phyloP scores from a whole-genome alignment of 352 stramenopile genomes.

The Globisporangium echinulatum region DNA sequence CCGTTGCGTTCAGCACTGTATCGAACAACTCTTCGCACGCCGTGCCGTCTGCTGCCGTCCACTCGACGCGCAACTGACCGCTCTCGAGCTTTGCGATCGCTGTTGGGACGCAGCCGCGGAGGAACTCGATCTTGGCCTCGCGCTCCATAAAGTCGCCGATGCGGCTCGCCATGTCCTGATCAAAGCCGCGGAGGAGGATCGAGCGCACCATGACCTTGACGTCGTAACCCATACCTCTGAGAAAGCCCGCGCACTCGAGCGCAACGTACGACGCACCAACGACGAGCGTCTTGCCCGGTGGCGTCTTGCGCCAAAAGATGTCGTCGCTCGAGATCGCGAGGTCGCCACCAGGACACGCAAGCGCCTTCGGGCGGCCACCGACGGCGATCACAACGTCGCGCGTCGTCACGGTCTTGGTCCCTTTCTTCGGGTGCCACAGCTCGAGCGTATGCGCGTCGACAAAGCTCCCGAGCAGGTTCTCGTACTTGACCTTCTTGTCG shows the following conservation, averaged over 20 bases:
- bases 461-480: constrained; percentile 92
- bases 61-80: constrained; percentile 77
- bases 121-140: constrained; percentile 89
- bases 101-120: constrained; percentile 83
- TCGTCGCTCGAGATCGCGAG: constrained; percentile 91
- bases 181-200: constrained; percentile 96
- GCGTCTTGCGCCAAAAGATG: constrained; percentile 78
- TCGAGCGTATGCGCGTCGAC: constrained; percentile 92
- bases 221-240: constrained; percentile 93
- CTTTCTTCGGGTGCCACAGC: constrained; percentile 83
- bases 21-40: constrained; percentile 90
- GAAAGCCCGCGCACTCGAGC: constrained; percentile 97
- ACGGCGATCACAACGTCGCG: constrained; percentile 94
- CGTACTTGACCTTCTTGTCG: constrained; percentile 93
- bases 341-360: constrained; percentile 89
- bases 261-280: constrained; percentile 97
- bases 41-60: constrained; percentile 49
- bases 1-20: constrained; percentile 94
- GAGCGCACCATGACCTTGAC: constrained; percentile 96
- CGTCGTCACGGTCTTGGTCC: constrained; percentile 88
- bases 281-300: constrained; percentile 95
- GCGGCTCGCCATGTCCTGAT: constrained; percentile 93
- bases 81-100: constrained; percentile 90
- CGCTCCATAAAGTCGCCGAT: constrained; percentile 93
- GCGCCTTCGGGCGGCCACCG: constrained; percentile 86